These are phyloP conservation scores for Elongisporangium anandrum DNA, from an alignment of 352 stramenopile species.

Conservation along the genomic window DNA sequence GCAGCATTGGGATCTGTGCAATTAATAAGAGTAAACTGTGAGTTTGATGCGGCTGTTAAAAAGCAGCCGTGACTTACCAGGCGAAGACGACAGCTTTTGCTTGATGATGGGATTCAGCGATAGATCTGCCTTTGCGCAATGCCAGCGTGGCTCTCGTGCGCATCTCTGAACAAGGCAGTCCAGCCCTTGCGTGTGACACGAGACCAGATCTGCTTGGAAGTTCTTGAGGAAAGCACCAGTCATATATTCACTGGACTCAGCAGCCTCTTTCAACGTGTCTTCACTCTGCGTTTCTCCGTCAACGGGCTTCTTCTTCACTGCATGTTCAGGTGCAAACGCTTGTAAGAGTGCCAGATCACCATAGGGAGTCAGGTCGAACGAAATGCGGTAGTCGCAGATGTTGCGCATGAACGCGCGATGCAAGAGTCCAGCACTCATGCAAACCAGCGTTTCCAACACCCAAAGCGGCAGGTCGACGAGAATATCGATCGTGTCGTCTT, in stretches of 20 bases:
- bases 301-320: conserved; percentile 16
- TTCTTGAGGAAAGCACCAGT: conserved; percentile 51
- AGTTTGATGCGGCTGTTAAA: background rate
- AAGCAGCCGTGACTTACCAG: conserved; percentile 25
- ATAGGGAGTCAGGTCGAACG: conserved; percentile 79
- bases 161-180: conserved; percentile 49
- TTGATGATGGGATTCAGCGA: conserved; percentile 67
- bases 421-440: conserved; percentile 56
- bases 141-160: conserved; percentile 72
- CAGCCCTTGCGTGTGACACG: conserved; percentile 46
- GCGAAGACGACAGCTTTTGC: conserved; percentile 54
- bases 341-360: conserved; percentile 72
- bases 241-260: conserved; percentile 16
- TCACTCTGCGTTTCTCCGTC: conserved; percentile 9
- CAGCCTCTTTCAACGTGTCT: conserved; percentile 15
- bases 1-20: conserved; percentile 59
- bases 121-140: conserved; percentile 67
- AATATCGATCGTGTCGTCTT: conserved; percentile 20
- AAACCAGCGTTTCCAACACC: conserved; percentile 66
- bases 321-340: conserved; percentile 57
- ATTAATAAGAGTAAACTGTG: conserved; percentile 6
- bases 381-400: conserved; percentile 72
- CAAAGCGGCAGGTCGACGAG: conserved; percentile 58
- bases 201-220: conserved; percentile 53
- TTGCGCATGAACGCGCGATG: conserved; percentile 74